These are phyloP conservation scores for Hura crepitans DNA, from an alignment of 441 rosid species.

Conservation along the genomic window DNA sequence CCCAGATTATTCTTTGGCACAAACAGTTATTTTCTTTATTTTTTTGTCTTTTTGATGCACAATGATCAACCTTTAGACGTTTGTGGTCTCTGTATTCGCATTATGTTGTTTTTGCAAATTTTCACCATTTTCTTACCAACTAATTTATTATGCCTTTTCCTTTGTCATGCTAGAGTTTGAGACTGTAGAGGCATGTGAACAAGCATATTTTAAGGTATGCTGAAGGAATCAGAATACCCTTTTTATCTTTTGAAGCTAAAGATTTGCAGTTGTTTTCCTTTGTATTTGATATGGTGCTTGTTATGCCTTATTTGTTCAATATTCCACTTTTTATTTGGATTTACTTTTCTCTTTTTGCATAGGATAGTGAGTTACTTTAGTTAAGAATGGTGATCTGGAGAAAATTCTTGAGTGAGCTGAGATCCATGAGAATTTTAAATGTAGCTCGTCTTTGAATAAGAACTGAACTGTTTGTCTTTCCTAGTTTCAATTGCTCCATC, in stretches of 20 bases:
- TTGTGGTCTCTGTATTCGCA: neutral
- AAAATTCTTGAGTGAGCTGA: neutral
- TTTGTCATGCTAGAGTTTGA: constrained; percentile 60
- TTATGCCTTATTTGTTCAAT: neutral
- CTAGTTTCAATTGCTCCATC: neutral
- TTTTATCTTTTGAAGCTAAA: neutral
- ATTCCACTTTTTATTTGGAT: neutral
- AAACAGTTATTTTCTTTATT: neutral
- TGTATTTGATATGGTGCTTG: neutral
- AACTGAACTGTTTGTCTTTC: neutral
- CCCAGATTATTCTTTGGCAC: constrained; percentile 2
- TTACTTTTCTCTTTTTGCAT: neutral
- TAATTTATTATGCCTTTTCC: neutral
- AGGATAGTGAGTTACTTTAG: neutral
- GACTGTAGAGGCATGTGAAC: constrained; percentile 68
- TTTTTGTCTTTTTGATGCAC: neutral
- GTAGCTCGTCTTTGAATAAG: neutral
- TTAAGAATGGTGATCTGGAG: neutral
- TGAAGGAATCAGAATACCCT: constrained; percentile 10
- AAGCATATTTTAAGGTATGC: constrained; percentile 79
- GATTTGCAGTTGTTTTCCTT: constrained; percentile 9
- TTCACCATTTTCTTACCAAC: neutral
- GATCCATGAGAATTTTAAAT: neutral
- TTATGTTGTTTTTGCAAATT: neutral
- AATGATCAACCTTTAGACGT: neutral